Evolutionary conservation across 129 eudicot species (phyloP).

Genomic region (Ambrosia trifida): DNA sequence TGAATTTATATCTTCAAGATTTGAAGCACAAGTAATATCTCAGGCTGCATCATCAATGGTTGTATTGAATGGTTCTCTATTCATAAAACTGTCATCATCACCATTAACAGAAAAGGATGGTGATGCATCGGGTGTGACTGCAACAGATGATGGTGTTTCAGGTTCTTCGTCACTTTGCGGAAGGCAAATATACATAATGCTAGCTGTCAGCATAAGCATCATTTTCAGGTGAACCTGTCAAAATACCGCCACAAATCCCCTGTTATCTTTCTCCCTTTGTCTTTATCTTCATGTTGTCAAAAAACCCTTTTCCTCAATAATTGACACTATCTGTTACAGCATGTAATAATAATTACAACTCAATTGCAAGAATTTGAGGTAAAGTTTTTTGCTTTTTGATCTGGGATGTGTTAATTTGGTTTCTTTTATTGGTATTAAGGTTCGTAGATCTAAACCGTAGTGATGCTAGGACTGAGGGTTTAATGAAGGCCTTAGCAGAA

Average conservation of each 20-base stretch:
- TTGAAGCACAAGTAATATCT: slow-evolving; percentile 40
- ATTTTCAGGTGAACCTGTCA: slow-evolving; percentile 84
- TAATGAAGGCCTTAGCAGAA: no score
- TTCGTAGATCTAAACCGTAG: no score
- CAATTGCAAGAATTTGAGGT: slow-evolving; percentile 20
- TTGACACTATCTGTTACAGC: neutral
- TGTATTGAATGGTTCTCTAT: slow-evolving; percentile 46
- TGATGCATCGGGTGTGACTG: slow-evolving; percentile 52
- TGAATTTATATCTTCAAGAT: slow-evolving; percentile 36
- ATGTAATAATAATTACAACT: slow-evolving; percentile 4
- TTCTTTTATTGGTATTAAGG: neutral
- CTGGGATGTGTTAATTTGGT: neutral
- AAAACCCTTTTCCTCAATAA: slow-evolving; percentile 8
- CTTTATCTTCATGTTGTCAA: neutral
- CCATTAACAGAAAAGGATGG: slow-evolving; percentile 52
- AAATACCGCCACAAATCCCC: neutral
- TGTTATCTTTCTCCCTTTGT: no score
- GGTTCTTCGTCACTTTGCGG: slow-evolving; percentile 63
- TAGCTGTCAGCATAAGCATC: slow-evolving; percentile 88
- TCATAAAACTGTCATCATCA: slow-evolving; percentile 43
- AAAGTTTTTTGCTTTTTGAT: slow-evolving; percentile 14
- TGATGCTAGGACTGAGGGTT: no score
- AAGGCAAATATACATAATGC: slow-evolving; percentile 93
- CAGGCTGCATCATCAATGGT: slow-evolving; percentile 60
- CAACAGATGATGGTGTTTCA: slow-evolving; percentile 44